These are phyloP conservation scores for Petasospora rhodanensis DNA, from an alignment of 1,139 yeast species.

Conservation along the genomic window DNA sequence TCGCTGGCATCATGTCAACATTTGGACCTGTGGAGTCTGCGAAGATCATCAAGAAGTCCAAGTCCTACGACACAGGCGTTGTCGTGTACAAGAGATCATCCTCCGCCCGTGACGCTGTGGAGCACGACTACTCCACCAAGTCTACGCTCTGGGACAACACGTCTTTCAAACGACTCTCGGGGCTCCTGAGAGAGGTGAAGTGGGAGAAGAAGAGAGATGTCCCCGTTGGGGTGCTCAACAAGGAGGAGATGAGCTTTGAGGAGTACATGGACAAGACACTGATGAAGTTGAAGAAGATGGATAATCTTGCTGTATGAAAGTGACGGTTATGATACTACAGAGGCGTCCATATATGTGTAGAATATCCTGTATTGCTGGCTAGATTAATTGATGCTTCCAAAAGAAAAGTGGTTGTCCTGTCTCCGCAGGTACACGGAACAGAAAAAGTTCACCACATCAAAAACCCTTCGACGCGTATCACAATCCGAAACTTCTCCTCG, in stretches of 20 bases:
- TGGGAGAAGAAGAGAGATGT: constrained; percentile 1
- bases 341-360: no score
- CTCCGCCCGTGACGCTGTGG: constrained; percentile 14
- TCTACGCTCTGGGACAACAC: constrained; percentile 20
- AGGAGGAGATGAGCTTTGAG: constrained; percentile 13
- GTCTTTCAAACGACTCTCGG: constrained; percentile 17
- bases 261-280: constrained; percentile 17
- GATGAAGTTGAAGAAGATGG: constrained; percentile 6
- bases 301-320: not conserved
- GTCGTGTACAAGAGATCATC: constrained; percentile 9
- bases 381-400: no score
- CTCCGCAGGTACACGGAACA: no score
- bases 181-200: constrained; percentile 19
- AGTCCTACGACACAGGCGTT: constrained; percentile 17
- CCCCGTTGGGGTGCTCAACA: constrained; percentile 3
- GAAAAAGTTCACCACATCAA: no score
- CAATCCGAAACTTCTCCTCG: no score
- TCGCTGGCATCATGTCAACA: constrained; percentile 20
- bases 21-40: constrained; percentile 20
- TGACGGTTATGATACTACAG: not conserved
- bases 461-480: no score
- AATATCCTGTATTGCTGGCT: no score
- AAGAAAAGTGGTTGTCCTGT: no score
- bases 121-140: constrained; percentile 12
- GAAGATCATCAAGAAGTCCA: constrained; percentile 10